Evolutionary conservation across 2,329 filamentous ascomycete species (phyloP), one percentile per base, ranked within the genome.

Genomic region (Fusarium coffeatum): DNA sequence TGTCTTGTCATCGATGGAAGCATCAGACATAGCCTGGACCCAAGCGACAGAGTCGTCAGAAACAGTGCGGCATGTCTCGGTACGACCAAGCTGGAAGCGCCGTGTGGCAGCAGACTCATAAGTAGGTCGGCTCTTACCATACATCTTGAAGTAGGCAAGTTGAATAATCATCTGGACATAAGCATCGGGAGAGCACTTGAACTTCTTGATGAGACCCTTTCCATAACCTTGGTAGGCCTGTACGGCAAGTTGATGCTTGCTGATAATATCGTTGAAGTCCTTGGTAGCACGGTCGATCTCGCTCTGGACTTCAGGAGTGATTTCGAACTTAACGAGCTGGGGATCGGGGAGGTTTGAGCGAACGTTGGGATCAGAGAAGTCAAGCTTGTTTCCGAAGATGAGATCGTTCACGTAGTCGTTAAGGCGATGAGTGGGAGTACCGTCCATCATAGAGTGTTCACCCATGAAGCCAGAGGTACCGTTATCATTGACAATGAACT

Each of bases 391-490:
- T 83, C 91, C 91, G 83, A 97, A 94, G 80, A 98, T 98, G 77
- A 93, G 88, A 78, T 92, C 90, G 84, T 95, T 97, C 78, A 97
- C 88, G 78, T 94, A 96, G 86, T 99, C 96, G 81, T 98, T 99
- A 18, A 99, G 87, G 46, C 97, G 92, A 83, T 98, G 96, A 4
- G 97, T 99, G 2, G 97, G 94, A 9, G 96, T 99, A 71, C 97
- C 96, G 79, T 99, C 96, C 97, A 99, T 99, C 96, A 99, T 98
- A 76, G 93, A 97, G 87, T 99, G 96, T 83, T 99, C 96, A 77
- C 96, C 96, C 87, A 94, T 95, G 87, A 99, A 99, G 66, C 96
- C 96, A 4, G 96, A 92, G 10, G 96, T 97, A 74, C 96, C 96
- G 80, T 99, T 99, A 80, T 99, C 94, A 81, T 97, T 98, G 83